These are phyloP conservation scores for Pseudevernia furfuracea DNA, from an alignment of 495 filamentous ascomycete genomes.

Conservation along the genomic window DNA sequence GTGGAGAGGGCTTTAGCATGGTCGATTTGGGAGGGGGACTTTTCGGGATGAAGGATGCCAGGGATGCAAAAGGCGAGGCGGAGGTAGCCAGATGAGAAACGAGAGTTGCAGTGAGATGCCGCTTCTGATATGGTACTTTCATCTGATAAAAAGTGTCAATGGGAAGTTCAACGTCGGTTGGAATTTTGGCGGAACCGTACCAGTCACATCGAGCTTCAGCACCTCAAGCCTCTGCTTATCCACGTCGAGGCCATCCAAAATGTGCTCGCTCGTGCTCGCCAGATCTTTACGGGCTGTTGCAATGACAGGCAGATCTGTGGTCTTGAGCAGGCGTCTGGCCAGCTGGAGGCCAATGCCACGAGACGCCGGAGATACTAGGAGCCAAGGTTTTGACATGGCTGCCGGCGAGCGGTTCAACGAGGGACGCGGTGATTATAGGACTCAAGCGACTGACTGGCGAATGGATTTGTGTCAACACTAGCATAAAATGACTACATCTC, in stretches of 20 bases:
- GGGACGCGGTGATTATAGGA: not conserved
- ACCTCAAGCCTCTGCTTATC: conserved; percentile 45
- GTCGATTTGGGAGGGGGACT: conserved; percentile 56
- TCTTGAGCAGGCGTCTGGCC: conserved; percentile 56
- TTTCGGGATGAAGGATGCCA: conserved; percentile 69
- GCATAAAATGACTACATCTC: not conserved
- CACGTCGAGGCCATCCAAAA: conserved; percentile 47
- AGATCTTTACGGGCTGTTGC: conserved; percentile 60
- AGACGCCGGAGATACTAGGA: conserved; percentile 57
- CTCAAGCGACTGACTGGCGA: not conserved
- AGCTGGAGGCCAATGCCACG: conserved; percentile 69
- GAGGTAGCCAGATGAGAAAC: conserved; percentile 37
- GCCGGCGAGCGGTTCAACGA: not conserved
- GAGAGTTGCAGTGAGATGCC: conserved; percentile 25
- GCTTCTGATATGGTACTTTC: conserved; percentile 38
- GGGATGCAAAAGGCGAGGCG: conserved; percentile 64
- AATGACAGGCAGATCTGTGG: conserved; percentile 59
- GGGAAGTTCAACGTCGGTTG: not conserved
- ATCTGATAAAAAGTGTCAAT: not conserved
- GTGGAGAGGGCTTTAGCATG: conserved; percentile 49
- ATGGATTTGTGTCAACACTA: not conserved
- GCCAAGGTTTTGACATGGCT: conserved; percentile 30
- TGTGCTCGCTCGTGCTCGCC: conserved; percentile 39
- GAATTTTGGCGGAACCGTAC: conserved; percentile 29
- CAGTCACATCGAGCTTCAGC: conserved; percentile 52